Base-by-base conservation (phyloP, 495 filamentous ascomycete species). In the Daldinia concentrica region DNA sequence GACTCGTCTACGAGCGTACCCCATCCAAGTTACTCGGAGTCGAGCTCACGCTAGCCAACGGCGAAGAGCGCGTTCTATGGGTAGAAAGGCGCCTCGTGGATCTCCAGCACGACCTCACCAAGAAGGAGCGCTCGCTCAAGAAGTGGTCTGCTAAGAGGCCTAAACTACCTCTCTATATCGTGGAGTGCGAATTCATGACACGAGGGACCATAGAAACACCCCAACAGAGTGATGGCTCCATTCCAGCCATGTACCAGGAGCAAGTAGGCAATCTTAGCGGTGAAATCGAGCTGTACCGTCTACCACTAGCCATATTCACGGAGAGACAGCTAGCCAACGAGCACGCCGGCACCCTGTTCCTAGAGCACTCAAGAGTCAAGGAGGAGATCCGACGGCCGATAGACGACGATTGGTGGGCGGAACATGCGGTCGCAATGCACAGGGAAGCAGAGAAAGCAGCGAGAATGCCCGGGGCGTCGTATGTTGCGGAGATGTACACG, bases 171-270 rank as follows among this genome's bases (percentile, higher is more conserved):
- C 59, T 60, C 19, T 72, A 61, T 22, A 61, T 72, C 55, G 69
- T 72, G 50, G 64, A 68, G 32, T 72, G 69, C 54, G 69, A 72
- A 24, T 68, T 68, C 48, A 50, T 64, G 48, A 68, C 56, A 1
- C 59, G 41, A 1, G 12, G 11, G 26, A 52, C 26, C 1, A 32
- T 37, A 1, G 69, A 67, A 14, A 29, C 8, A 11, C 59, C 52
- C 6, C 17, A 36, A 6, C n/a, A 29, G 15, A 12, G 19, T 34
- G 15, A 32, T 22, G 54, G 6, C 17, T 17, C 54, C 4, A 1
- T n/a, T 11, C 8, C 17, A 26, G 15, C 29, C 7, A 5, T 48
- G 9, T n/a, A 48, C 0, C 11, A 64, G n/a, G 60, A 64, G 26
- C 30, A 34, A 1, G 24, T 58, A 8, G 62, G 62, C 22, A 24